Evolutionary conservation across 768 basidiomycete genomes (phyloP).

Genomic region (Polyporus arcularius): DNA sequence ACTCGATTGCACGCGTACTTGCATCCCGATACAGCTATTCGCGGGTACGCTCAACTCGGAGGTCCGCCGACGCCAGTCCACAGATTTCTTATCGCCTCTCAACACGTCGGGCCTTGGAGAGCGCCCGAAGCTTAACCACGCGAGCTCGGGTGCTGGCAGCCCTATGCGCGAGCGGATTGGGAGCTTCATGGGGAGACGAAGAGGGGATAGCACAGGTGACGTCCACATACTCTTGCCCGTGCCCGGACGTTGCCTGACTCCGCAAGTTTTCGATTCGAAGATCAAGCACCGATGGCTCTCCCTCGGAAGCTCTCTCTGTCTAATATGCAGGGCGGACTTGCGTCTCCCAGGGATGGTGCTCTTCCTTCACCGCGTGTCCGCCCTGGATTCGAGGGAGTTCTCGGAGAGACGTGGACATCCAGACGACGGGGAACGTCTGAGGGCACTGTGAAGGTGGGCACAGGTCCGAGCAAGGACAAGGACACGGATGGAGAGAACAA

Average conservation of each 20-base stretch:
- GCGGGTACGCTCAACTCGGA: slow-evolving; percentile 84
- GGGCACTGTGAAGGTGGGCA: slow-evolving; percentile 46
- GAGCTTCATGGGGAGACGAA: slow-evolving; percentile 55
- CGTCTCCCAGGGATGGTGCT: slow-evolving; percentile 59
- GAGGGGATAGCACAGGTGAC: slow-evolving; percentile 59
- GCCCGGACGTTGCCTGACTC: slow-evolving; percentile 1
- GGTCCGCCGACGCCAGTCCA: slow-evolving; percentile 81
- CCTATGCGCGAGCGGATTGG: slow-evolving; percentile 72
- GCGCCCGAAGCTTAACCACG: slow-evolving; percentile 57
- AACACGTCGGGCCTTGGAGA: slow-evolving; percentile 52
- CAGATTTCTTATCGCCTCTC: slow-evolving; percentile 66
- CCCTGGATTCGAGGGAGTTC: slow-evolving; percentile 72
- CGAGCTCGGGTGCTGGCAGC: slow-evolving; percentile 46
- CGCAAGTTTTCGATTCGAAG: slow-evolving; percentile 36
- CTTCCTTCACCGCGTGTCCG: slow-evolving; percentile 69
- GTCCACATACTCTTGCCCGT: neutral
- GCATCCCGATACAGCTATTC: slow-evolving; percentile 59
- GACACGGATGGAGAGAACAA: slow-evolving; percentile 44
- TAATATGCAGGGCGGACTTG: slow-evolving; percentile 47
- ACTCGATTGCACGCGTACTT: slow-evolving; percentile 12
- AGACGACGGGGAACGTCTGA: slow-evolving; percentile 61
- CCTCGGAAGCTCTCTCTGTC: slow-evolving; percentile 75
- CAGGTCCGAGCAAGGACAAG: slow-evolving; percentile 31
- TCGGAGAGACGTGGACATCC: slow-evolving; percentile 71
- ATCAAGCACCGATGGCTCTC: slow-evolving; percentile 54